These are phyloP conservation scores for Symmetrospora coprosmae DNA, from an alignment of 768 basidiomycete species.

Conservation along the genomic window DNA sequence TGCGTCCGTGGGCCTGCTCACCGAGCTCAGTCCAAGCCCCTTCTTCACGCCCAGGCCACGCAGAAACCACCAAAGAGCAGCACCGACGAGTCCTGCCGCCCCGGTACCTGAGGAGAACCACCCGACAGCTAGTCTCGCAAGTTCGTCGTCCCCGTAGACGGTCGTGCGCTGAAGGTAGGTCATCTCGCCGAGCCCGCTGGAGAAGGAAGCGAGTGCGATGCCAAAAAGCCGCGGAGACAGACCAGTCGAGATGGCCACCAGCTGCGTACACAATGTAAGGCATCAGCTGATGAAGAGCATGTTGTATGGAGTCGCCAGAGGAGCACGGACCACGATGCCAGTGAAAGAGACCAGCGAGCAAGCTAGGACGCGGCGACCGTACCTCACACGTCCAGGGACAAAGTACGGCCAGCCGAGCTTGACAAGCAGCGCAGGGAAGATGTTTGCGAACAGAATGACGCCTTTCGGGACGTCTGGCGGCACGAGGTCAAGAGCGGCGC, in stretches of 20 bases:
- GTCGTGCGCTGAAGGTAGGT: slow-evolving; percentile 67
- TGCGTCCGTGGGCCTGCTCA: no score
- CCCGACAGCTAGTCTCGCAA: slow-evolving; percentile 66
- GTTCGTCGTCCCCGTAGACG: slow-evolving; percentile 43
- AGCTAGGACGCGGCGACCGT: slow-evolving; percentile 55
- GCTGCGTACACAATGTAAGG: slow-evolving; percentile 42
- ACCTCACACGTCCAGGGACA: slow-evolving; percentile 62
- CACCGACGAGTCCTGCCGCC: slow-evolving; percentile 80
- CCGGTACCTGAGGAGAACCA: slow-evolving; percentile 93
- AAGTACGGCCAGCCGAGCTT: slow-evolving; percentile 89
- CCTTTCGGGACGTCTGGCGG: slow-evolving; percentile 53
- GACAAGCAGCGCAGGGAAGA: slow-evolving; percentile 67
- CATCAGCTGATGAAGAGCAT: no score
- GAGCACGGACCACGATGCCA: slow-evolving; percentile 67
- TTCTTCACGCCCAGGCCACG: slow-evolving; percentile 64
- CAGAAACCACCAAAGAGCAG: slow-evolving; percentile 88
- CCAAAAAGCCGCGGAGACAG: slow-evolving; percentile 61
- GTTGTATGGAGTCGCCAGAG: no score
- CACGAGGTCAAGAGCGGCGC: slow-evolving; percentile 74
- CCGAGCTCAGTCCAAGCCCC: slow-evolving; percentile 72
- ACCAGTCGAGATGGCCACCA: slow-evolving; percentile 58
- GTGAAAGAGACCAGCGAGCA: slow-evolving; percentile 60
- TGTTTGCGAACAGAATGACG: slow-evolving; percentile 88
- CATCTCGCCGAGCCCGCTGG: slow-evolving; percentile 82
- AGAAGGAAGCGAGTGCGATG: slow-evolving; percentile 69